phyloP scores from a whole-genome alignment of 352 stramenopile species.

The Phytopythium cucurbitacearum region DNA sequence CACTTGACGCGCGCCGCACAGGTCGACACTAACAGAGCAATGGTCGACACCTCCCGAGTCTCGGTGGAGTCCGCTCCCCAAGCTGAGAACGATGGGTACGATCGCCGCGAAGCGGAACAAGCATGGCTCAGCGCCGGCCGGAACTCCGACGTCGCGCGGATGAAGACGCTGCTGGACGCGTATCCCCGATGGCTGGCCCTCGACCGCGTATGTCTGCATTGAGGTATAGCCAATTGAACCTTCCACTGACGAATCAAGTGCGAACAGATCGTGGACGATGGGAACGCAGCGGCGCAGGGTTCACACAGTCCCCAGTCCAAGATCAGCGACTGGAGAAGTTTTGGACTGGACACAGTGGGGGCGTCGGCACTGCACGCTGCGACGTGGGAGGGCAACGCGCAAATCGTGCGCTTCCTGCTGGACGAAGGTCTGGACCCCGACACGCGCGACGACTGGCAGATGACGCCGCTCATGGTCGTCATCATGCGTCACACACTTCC shows the following conservation, averaged over 20 bases:
- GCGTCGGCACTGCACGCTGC: slow-evolving; percentile 21
- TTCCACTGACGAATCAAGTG: not conserved
- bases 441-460: slow-evolving; percentile 7
- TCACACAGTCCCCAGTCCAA: not conserved
- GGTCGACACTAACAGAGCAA: too few species aligned
- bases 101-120: too few species aligned
- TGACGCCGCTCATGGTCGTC: slow-evolving; percentile 23
- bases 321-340: slow-evolving; percentile 17
- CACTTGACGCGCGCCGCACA: too few species aligned
- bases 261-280: too few species aligned
- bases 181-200: not conserved
- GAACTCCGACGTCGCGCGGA: not conserved
- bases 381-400: slow-evolving; percentile 11
- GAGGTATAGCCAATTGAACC: not conserved
- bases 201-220: not conserved
- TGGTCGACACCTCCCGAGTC: too few species aligned
- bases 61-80: too few species aligned
- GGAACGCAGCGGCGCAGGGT: too few species aligned
- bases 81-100: too few species aligned
- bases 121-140: too few species aligned
- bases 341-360: slow-evolving; percentile 16
- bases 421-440: slow-evolving; percentile 16
- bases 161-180: not conserved
- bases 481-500: slow-evolving; percentile 19
- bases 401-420: slow-evolving; percentile 17